These are phyloP conservation scores for Stellera chamaejasme DNA, from an alignment of 345 rosid species.

Conservation along the genomic window DNA sequence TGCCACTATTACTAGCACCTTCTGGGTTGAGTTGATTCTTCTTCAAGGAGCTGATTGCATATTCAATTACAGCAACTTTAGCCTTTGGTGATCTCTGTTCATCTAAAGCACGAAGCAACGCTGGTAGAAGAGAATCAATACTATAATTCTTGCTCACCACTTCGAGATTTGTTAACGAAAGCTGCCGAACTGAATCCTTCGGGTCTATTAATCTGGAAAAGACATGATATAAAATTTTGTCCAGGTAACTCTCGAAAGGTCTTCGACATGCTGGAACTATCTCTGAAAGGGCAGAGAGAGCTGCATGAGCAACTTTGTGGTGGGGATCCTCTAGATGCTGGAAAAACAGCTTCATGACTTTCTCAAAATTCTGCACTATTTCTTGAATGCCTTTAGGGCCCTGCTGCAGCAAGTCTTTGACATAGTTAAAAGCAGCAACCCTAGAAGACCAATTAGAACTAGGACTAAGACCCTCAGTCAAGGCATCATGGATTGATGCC, in stretches of 20 bases:
- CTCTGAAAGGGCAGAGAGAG: constrained; percentile 92
- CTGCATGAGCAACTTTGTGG: constrained; percentile 99
- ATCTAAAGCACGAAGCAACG: constrained; percentile 93
- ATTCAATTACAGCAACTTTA: constrained; percentile 96
- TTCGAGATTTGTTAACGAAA: constrained; percentile 80
- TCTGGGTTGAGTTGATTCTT: constrained; percentile 75
- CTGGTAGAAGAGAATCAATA: constrained; percentile 87
- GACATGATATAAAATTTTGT: constrained; percentile 86
- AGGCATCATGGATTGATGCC: constrained; percentile 77
- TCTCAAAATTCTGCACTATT: constrained; percentile 88
- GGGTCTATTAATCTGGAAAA: constrained; percentile 96
- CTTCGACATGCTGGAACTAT: constrained; percentile 87
- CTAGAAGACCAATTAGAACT: constrained; percentile 95
- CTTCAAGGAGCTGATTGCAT: constrained; percentile 79
- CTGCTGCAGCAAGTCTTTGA: constrained; percentile 73
- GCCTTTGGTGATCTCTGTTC: constrained; percentile 99
- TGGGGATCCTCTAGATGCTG: constrained; percentile 98
- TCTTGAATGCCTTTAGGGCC: constrained; percentile 93
- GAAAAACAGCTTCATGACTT: constrained; percentile 96
- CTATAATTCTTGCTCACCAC: constrained; percentile 89
- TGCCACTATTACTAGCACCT: constrained; percentile 78
- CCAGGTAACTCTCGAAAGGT: constrained; percentile 97
- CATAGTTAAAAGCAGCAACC: constrained; percentile 90
- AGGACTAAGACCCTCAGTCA: constrained; percentile 80
- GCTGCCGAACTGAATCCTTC: constrained; percentile 93